Percentiles rank a stretch among this genome's conserved stretches.
Conservation (phyloP, 2,329 filamentous ascomycete species). For the Exophiala viscosa region DNA sequence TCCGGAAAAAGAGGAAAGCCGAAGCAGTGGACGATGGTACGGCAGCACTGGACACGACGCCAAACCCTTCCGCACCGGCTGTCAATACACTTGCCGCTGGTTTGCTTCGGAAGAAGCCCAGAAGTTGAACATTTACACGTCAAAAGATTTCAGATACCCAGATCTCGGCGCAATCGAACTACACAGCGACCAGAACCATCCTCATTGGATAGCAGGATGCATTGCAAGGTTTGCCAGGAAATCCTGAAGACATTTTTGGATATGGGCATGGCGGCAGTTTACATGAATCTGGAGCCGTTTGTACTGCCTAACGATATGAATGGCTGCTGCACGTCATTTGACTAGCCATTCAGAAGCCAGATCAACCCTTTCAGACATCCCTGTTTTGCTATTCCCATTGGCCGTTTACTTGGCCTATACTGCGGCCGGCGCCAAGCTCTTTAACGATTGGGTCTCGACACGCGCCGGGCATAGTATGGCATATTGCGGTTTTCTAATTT, state of each 20-base stretch:
- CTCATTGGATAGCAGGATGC: background rate
- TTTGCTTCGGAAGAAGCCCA: constrained; percentile 27
- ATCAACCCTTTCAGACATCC: too few species aligned
- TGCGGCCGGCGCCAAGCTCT: constrained; percentile 9
- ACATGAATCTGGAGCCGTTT: too few species aligned
- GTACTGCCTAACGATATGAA: background rate
- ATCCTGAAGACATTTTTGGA: too few species aligned
- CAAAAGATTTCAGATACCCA: background rate
- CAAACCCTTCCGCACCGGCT: background rate
- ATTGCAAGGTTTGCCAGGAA: too few species aligned
- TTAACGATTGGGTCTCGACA: constrained; percentile 14
- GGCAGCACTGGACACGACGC: background rate
- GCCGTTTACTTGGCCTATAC: background rate
- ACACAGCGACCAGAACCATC: background rate
- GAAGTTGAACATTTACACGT: constrained; percentile 9
- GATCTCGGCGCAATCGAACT: background rate
- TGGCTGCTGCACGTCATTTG: background rate
- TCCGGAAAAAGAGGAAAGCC: constrained; percentile 27
- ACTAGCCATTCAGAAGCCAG: too few species aligned
- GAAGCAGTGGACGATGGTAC: constrained; percentile 4
- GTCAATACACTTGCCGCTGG: constrained; percentile 14
- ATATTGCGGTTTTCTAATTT: constrained; percentile 8
- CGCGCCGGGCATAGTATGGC: constrained; percentile 4
- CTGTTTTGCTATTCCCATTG: constrained; percentile 5
- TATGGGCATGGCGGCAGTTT: too few species aligned